Percentiles rank a stretch among this genome's conserved stretches.
Evolutionary conservation across 2,329 filamentous ascomycete species (phyloP).

Genomic region (Amylocarpus encephaloides): DNA sequence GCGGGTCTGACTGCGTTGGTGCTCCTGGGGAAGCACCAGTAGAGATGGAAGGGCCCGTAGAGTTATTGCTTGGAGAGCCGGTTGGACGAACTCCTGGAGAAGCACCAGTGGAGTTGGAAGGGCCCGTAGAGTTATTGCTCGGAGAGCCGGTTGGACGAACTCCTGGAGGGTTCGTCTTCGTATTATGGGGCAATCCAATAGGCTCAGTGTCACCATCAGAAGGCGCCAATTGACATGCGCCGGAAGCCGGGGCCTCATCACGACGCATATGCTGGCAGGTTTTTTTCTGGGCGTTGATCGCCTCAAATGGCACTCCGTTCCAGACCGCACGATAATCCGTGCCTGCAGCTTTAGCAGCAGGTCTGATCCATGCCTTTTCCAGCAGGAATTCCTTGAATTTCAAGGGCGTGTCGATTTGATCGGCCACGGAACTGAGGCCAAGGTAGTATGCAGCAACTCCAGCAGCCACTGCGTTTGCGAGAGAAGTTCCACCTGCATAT

Average conservation of each 20-base stretch:
- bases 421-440: background rate
- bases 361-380: background rate
- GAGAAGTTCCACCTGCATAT: background rate
- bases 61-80: background rate
- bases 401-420: background rate
- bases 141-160: background rate
- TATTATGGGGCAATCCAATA: too few species aligned
- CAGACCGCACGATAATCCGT: background rate
- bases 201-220: too few species aligned
- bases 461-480: background rate
- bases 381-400: background rate
- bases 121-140: too few species aligned
- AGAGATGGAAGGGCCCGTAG: too few species aligned
- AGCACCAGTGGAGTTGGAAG: too few species aligned
- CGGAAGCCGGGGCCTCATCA: background rate
- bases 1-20: too few species aligned
- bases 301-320: background rate
- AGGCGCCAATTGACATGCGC: too few species aligned
- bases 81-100: background rate
- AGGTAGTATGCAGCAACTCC: background rate
- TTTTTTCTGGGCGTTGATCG: background rate
- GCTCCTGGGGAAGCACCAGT: too few species aligned
- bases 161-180: too few species aligned
- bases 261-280: background rate
- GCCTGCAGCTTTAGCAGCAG: too few species aligned